Conservation (phyloP, 1,139 yeast genomes). For the Yamadazyma membranifaciens region DNA sequence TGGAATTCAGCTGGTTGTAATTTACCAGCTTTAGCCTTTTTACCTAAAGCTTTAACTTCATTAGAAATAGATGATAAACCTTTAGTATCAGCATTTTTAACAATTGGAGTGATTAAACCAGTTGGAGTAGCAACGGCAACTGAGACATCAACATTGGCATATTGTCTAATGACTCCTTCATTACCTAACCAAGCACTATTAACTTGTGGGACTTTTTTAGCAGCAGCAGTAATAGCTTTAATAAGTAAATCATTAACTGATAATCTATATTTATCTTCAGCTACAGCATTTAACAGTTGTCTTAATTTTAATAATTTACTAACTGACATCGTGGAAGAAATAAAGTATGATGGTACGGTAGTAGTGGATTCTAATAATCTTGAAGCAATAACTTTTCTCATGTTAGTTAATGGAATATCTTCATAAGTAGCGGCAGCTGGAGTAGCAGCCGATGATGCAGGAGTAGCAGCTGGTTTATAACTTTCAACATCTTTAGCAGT, state of each 20-base stretch:
- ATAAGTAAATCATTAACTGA: constrained; percentile 93
- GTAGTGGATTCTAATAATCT: constrained; percentile 86
- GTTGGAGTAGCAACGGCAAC: constrained; percentile 99
- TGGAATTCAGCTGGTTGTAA: constrained; percentile 94
- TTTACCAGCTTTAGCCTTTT: constrained; percentile 93
- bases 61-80: constrained; percentile 80
- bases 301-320: constrained; percentile 89
- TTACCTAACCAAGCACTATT: constrained; percentile 92
- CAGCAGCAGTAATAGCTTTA: constrained; percentile 92
- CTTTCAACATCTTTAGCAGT: constrained; percentile 86
- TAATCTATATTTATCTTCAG: constrained; percentile 85
- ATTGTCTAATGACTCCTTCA: constrained; percentile 90
- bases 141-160: constrained; percentile 88
- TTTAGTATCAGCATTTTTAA: constrained; percentile 80
- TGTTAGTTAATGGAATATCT: constrained; percentile 83
- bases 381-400: constrained; percentile 93
- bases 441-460: constrained; percentile 47
- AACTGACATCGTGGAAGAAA: constrained; percentile 83
- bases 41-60: constrained; percentile 89
- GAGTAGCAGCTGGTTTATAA: constrained; percentile 43
- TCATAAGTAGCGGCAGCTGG: constrained; percentile 61
- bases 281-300: constrained; percentile 80
- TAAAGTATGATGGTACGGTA: constrained; percentile 87
- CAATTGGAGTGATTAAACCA: constrained; percentile 95
- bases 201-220: constrained; percentile 87